A percentile compares a stretch with the other conserved stretches of the same genome.
These are phyloP conservation scores for Tuber melanosporum DNA, from an alignment of 495 filamentous ascomycete genomes.

Conservation along the genomic window DNA sequence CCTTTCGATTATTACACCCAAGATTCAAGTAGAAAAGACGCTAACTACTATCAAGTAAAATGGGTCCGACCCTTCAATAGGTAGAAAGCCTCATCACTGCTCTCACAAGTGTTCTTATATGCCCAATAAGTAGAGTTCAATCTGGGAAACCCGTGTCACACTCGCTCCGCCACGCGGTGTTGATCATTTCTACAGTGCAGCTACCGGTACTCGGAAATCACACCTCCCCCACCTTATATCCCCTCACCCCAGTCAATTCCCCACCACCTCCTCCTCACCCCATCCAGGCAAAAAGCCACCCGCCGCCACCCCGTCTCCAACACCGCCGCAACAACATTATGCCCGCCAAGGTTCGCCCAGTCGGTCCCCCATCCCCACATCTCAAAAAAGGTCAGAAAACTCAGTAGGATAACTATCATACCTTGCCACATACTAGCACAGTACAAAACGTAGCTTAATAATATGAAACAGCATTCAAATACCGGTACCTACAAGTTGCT, in stretches of 20 bases:
- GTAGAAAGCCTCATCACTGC: background rate
- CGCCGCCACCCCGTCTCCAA: constrained; percentile 30
- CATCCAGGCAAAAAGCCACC: background rate
- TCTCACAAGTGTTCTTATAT: background rate
- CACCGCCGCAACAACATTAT: constrained; percentile 50
- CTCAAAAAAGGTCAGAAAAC: constrained; percentile 23
- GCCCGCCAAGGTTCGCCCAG: constrained; percentile 54
- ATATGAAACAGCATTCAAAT: constrained; percentile 50
- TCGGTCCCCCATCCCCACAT: constrained; percentile 50
- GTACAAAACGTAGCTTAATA: constrained; percentile 38
- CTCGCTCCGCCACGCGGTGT: background rate
- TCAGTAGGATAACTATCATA: constrained; percentile 45
- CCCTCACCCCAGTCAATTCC: background rate
- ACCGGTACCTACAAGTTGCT: constrained; percentile 47
- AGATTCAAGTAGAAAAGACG: background rate
- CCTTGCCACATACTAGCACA: constrained; percentile 36
- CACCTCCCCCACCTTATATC: background rate
- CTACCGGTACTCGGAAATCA: too few species aligned
- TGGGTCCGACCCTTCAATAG: background rate
- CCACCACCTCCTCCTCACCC: background rate
- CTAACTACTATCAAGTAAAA: background rate
- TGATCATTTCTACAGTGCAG: background rate
- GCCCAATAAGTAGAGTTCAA: background rate
- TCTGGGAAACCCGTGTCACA: background rate
- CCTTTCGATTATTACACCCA: background rate